phyloP scores from a whole-genome alignment of 148 eudicot species.

The Persicaria maculosa region DNA sequence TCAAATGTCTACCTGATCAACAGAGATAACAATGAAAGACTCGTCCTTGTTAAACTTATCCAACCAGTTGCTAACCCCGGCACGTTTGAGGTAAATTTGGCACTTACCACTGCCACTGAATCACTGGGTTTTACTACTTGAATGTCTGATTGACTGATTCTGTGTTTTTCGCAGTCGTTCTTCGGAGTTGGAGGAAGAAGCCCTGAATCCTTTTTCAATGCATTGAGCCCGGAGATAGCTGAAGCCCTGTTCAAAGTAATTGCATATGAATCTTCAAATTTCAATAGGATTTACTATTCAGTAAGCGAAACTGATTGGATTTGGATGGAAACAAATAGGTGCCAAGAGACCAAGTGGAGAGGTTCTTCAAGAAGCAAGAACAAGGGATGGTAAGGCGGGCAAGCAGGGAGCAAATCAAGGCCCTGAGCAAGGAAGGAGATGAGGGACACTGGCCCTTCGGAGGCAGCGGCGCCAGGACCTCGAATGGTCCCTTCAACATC shows the following conservation, averaged over 20 bases:
- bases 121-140: neutral
- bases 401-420: conserved; percentile 56
- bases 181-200: conserved; percentile 58
- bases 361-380: conserved; percentile 36
- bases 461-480: conserved; percentile 23
- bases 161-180: conserved; percentile 33
- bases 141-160: neutral
- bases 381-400: conserved; percentile 50
- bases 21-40: conserved; percentile 41
- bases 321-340: conserved; percentile 15
- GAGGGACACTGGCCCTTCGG: conserved; percentile 52
- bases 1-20: conserved; percentile 50
- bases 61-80: conserved; percentile 61
- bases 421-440: conserved; percentile 42
- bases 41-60: conserved; percentile 46
- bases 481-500: conserved; percentile 35
- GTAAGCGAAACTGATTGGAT: neutral
- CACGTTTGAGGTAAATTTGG: conserved; percentile 35
- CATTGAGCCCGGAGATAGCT: conserved; percentile 56
- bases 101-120: neutral
- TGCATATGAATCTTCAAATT: too few relatives aligned
- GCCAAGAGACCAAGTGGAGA: conserved; percentile 37
- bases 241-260: conserved; percentile 69
- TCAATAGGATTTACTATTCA: neutral
- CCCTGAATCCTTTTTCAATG: conserved; percentile 53